These are phyloP conservation scores for Leishmania aethiopica DNA, from an alignment of 208 protist species.

Conservation along the genomic window DNA sequence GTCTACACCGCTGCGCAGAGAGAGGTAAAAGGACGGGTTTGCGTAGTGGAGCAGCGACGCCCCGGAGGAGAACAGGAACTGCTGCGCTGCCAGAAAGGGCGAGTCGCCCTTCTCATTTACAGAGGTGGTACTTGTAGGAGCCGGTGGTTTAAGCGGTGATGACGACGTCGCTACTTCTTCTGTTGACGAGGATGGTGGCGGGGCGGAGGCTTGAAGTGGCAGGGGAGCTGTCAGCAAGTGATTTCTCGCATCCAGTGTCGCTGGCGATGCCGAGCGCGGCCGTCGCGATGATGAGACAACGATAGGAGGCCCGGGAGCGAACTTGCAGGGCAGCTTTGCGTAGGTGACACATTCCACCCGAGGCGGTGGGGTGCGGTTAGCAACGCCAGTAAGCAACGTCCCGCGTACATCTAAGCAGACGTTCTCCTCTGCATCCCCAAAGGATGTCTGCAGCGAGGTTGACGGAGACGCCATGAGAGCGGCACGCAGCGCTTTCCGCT, in stretches of 20 bases:
- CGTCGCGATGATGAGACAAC: background rate
- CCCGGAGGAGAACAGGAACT: conserved; percentile 26
- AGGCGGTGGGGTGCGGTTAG: background rate
- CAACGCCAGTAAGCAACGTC: background rate
- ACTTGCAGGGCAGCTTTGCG: conserved; percentile 17
- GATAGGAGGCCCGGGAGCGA: conserved; percentile 23
- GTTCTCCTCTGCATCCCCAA: background rate
- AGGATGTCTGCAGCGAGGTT: background rate
- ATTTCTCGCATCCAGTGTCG: background rate
- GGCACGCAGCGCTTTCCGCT: background rate
- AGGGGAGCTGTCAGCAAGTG: background rate
- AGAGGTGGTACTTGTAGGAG: background rate
- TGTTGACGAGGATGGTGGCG: background rate
- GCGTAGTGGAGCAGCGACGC: conserved; percentile 22
- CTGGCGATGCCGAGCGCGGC: background rate
- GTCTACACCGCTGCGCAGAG: conserved; percentile 9
- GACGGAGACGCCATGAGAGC: background rate
- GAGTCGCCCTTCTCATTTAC: conserved; percentile 3
- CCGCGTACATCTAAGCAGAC: background rate
- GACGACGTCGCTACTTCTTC: background rate
- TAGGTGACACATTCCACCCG: conserved; percentile 10
- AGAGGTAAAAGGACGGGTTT: conserved; percentile 19
- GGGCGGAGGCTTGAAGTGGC: background rate
- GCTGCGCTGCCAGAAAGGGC: conserved; percentile 22
- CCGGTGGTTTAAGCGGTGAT: background rate